Evolutionary conservation across 176 grass and related monocot species (phyloP).

Genomic region (Alopecurus myosuroides): DNA sequence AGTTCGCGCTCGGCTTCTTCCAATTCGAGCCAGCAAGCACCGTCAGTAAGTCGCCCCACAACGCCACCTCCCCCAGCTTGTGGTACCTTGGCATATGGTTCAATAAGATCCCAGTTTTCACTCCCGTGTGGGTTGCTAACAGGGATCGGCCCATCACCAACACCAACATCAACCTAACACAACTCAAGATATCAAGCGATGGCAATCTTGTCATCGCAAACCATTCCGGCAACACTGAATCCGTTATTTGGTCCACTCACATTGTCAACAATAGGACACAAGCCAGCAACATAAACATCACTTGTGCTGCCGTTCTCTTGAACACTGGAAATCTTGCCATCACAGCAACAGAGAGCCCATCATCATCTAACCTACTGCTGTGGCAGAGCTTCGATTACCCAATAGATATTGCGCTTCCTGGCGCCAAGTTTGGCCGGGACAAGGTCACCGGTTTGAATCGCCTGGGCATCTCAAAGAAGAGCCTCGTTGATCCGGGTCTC

Average conservation of each 20-base stretch:
- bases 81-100: background rate
- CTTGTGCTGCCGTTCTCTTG: background rate
- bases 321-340: background rate
- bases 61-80: background rate
- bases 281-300: background rate
- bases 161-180: background rate
- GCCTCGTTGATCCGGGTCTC: background rate
- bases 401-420: background rate
- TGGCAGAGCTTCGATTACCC: no score
- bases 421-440: background rate
- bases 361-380: background rate
- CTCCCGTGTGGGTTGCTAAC: background rate
- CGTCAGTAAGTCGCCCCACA: background rate
- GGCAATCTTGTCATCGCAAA: background rate
- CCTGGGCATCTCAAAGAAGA: background rate
- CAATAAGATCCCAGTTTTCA: background rate
- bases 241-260: background rate
- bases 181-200: background rate
- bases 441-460: background rate
- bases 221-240: background rate
- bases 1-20: conserved; percentile 53
- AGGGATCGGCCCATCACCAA: background rate
- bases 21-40: background rate
- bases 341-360: background rate
- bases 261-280: background rate